phyloP scores from a whole-genome alignment of 2,329 filamentous ascomycete species.

The Chaetomiaceae sp. region DNA sequence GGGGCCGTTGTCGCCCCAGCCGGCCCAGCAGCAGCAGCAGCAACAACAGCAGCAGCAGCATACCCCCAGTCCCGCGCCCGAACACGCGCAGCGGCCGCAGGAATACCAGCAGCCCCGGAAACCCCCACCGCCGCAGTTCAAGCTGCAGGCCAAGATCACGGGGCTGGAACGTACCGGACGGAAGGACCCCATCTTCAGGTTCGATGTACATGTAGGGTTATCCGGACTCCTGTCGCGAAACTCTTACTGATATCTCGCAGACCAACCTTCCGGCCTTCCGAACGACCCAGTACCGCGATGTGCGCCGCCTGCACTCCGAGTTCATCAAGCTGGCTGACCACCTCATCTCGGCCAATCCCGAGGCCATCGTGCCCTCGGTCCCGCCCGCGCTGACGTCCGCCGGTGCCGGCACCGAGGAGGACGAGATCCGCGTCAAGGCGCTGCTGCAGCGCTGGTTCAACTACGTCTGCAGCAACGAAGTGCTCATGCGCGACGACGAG shows the following conservation, averaged over 20 bases:
- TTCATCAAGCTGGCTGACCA: slow-evolving; percentile 96
- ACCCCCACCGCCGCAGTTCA: slow-evolving; percentile 64
- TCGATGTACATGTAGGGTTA: slow-evolving; percentile 81
- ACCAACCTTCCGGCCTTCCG: slow-evolving; percentile 98
- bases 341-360: slow-evolving; percentile 94
- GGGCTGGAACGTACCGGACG: slow-evolving; percentile 87
- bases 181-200: slow-evolving; percentile 90
- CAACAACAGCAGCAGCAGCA: slow-evolving; percentile 23
- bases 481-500: slow-evolving; percentile 91
- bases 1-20: slow-evolving; percentile 29
- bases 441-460: slow-evolving; percentile 94
- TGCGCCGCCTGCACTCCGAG: slow-evolving; percentile 90
- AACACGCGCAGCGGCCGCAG: slow-evolving; percentile 24
- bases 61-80: slow-evolving; percentile 28
- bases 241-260: slow-evolving; percentile 44
- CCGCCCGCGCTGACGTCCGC: slow-evolving; percentile 93
- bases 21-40: slow-evolving; percentile 27
- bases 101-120: slow-evolving; percentile 41
- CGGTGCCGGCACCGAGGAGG: slow-evolving; percentile 92
- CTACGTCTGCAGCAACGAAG: slow-evolving; percentile 84
- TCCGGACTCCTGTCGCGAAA: not conserved
- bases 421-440: slow-evolving; percentile 82
- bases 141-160: slow-evolving; percentile 91
- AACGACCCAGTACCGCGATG: slow-evolving; percentile 96
- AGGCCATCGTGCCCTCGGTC: slow-evolving; percentile 88